Conservation (phyloP, 768 basidiomycete species). For the Mycena indigotica region DNA sequence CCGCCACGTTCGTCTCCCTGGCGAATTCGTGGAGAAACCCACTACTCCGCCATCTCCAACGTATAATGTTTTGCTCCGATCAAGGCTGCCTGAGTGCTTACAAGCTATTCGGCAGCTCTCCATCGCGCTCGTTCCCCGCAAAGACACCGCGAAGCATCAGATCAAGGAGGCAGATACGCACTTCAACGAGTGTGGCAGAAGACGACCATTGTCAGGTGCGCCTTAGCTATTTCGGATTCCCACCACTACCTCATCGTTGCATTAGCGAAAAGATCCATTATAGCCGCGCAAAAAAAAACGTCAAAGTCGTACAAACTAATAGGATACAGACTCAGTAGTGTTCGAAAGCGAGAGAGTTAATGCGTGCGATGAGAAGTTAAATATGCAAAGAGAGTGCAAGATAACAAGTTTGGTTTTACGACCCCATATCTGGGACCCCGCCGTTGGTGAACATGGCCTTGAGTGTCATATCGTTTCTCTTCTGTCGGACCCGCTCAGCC, state of each 20-base stretch:
- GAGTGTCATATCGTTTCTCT: conserved; percentile 79
- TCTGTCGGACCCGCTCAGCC: conserved; percentile 83
- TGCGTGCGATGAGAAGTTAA: background rate
- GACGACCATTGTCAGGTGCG: background rate
- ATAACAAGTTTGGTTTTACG: conserved; percentile 19
- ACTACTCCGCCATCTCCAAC: conserved; percentile 24
- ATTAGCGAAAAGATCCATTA: too few species aligned
- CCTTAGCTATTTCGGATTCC: background rate
- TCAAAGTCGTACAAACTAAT: too few species aligned
- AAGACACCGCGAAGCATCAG: conserved; percentile 12
- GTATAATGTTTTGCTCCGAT: conserved; percentile 4
- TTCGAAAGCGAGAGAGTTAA: background rate
- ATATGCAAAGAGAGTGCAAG: conserved; percentile 11
- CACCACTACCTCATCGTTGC: background rate
- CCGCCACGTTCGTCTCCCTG: conserved; percentile 52
- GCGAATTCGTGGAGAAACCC: conserved; percentile 30
- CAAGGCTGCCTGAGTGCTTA: conserved; percentile 2
- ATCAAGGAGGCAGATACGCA: conserved; percentile 7
- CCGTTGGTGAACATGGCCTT: conserved; percentile 81
- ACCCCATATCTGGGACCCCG: conserved; percentile 23
- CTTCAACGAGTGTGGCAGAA: conserved; percentile 6
- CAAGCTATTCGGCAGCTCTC: too few species aligned
- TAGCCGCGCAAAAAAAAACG: too few species aligned
- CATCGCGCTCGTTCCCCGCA: conserved; percentile 18
- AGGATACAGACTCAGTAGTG: background rate